phyloP scores from a whole-genome alignment of 169 alveolate genomes.

The Ichthyophthirius multifiliis region DNA sequence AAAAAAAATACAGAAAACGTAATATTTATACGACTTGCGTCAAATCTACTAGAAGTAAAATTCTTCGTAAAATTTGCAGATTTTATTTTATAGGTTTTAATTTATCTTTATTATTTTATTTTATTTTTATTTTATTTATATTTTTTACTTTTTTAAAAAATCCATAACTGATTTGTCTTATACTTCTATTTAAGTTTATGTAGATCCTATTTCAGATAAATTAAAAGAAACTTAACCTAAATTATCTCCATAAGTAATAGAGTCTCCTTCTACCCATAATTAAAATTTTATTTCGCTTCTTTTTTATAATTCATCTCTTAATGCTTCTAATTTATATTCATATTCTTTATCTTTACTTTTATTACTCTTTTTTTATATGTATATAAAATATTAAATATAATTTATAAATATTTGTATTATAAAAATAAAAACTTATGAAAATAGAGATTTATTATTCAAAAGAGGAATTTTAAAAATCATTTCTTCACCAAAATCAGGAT shows the following conservation, averaged over 20 bases:
- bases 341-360: slow-evolving; percentile 20
- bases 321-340: slow-evolving; percentile 1
- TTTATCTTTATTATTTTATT: neutral
- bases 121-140: slow-evolving; percentile 17
- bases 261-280: slow-evolving; percentile 61
- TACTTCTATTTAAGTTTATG: neutral
- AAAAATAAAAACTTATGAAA: slow-evolving; percentile 6
- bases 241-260: slow-evolving; percentile 33
- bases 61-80: slow-evolving; percentile 29
- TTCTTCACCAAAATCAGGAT: slow-evolving; percentile 58
- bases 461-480: slow-evolving; percentile 62
- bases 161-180: slow-evolving; percentile 32
- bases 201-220: slow-evolving; percentile 26
- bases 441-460: too few species aligned
- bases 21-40: slow-evolving; percentile 24
- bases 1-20: slow-evolving; percentile 25
- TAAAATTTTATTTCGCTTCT: slow-evolving; percentile 50
- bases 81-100: slow-evolving; percentile 4
- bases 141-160: slow-evolving; percentile 24
- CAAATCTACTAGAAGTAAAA: slow-evolving; percentile 23
- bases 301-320: slow-evolving; percentile 62
- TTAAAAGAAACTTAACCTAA: slow-evolving; percentile 30
- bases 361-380: too few species aligned
- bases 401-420: slow-evolving; percentile 44
- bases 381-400: neutral